These are phyloP conservation scores for Lasiosphaeria ovina DNA, from an alignment of 495 filamentous ascomycete species.

Conservation along the genomic window DNA sequence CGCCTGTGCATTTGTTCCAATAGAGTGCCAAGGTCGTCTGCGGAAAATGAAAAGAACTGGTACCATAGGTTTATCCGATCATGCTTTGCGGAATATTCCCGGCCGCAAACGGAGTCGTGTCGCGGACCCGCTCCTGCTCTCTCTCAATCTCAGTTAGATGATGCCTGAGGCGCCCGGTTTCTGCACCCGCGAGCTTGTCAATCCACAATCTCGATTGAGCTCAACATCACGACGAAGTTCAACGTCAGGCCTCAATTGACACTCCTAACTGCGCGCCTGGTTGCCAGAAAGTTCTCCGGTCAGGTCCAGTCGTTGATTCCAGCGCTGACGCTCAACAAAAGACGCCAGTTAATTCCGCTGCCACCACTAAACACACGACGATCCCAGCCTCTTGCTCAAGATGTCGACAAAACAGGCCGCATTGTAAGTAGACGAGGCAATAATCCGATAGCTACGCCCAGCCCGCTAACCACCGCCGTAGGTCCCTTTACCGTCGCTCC, in stretches of 20 bases:
- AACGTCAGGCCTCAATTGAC: conserved; percentile 14
- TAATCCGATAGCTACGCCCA: background rate
- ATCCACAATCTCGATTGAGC: conserved; percentile 23
- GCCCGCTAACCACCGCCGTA: conserved; percentile 36
- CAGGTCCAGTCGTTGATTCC: background rate
- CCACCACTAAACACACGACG: background rate
- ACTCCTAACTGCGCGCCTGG: background rate
- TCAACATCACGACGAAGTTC: conserved; percentile 10
- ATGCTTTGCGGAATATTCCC: background rate
- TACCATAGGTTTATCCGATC: background rate
- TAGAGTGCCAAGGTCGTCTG: background rate
- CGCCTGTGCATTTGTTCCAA: background rate
- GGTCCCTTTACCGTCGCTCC: conserved; percentile 88
- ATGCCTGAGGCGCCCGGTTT: no score
- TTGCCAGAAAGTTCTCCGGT: background rate
- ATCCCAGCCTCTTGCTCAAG: conserved; percentile 19
- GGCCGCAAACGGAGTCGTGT: no score
- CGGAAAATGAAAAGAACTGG: background rate
- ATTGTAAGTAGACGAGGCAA: conserved; percentile 33
- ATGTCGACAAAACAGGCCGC: conserved; percentile 49
- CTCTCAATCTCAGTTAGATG: no score
- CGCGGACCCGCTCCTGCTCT: no score
- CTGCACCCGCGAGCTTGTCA: conserved; percentile 9
- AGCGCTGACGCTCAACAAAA: background rate
- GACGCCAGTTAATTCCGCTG: background rate